These are phyloP conservation scores for Albizia julibrissin DNA, from an alignment of 306 rosid species.

Conservation along the genomic window DNA sequence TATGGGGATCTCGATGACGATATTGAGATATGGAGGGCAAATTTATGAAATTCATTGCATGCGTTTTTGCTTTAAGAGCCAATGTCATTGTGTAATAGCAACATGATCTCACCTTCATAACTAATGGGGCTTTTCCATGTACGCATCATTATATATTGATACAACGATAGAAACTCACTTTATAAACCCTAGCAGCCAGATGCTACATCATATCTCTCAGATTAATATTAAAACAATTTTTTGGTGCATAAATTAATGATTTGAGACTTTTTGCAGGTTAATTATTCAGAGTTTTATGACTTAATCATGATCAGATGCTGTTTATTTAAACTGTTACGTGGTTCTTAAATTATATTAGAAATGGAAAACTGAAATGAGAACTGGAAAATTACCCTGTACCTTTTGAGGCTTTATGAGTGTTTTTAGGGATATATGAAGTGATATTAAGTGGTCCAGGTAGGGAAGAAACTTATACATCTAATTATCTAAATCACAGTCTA, in stretches of 20 bases:
- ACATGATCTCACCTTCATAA: conserved; percentile 56
- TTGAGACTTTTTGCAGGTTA: not conserved
- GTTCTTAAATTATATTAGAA: not conserved
- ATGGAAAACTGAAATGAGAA: not conserved
- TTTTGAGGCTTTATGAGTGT: conserved; percentile 11
- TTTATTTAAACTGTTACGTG: not conserved
- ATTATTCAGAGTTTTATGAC: not conserved
- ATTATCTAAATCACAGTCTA: conserved; percentile 12
- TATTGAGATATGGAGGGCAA: conserved; percentile 16
- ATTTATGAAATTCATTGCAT: conserved; percentile 45
- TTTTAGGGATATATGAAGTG: not conserved
- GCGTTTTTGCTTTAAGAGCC: conserved; percentile 46
- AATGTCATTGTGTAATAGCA: conserved; percentile 57
- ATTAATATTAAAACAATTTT: not conserved
- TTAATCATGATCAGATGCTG: not conserved
- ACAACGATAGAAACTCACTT: conserved; percentile 36
- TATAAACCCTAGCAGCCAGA: conserved; percentile 11
- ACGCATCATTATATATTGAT: conserved; percentile 34
- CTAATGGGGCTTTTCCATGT: conserved; percentile 48
- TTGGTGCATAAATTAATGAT: not conserved
- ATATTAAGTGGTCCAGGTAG: conserved; percentile 25
- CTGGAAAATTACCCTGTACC: conserved; percentile 35
- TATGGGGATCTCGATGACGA: conserved; percentile 39
- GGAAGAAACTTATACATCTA: conserved; percentile 13
- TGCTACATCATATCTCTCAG: conserved; percentile 19